A percentile compares a stretch with the other conserved stretches of the same genome.
Conservation (phyloP, 2,329 filamentous ascomycete genomes). For the Kalmusia sp. region DNA sequence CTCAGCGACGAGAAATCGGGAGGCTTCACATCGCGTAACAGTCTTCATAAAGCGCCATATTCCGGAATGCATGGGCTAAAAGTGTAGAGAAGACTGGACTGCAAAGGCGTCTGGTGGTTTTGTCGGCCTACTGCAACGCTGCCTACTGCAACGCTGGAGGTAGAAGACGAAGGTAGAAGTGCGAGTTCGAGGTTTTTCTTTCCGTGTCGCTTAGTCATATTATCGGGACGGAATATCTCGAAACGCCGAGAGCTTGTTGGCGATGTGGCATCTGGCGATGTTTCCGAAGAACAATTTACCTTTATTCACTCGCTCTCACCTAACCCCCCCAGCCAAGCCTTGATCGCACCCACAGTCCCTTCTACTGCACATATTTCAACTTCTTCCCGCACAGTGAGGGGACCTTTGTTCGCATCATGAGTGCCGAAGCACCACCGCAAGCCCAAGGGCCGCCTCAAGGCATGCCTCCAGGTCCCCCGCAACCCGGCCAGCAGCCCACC, state of each 20-base stretch:
- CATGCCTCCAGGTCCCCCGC: constrained; percentile 32
- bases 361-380: not conserved
- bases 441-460: constrained; percentile 28
- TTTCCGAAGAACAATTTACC: constrained; percentile 16
- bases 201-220: too few species aligned
- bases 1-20: too few species aligned
- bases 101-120: too few species aligned
- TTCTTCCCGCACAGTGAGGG: too few species aligned
- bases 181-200: not conserved
- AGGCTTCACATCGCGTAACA: too few species aligned
- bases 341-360: not conserved
- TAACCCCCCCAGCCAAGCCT: not conserved
- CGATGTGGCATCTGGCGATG: constrained; percentile 26
- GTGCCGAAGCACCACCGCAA: constrained; percentile 11
- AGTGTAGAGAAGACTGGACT: too few species aligned
- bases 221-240: not conserved
- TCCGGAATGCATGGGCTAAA: too few species aligned
- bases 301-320: not conserved
- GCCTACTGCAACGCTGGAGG: too few species aligned
- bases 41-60: too few species aligned
- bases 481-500: constrained; percentile 64
- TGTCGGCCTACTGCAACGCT: too few species aligned
- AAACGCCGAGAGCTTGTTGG: constrained; percentile 8
- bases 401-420: constrained; percentile 4
- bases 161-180: too few species aligned